Evolutionary conservation across 345 rosid genomes (phyloP), one percentile per base, ranked within the genome.

Genomic region (Bruguiera sexangula): DNA sequence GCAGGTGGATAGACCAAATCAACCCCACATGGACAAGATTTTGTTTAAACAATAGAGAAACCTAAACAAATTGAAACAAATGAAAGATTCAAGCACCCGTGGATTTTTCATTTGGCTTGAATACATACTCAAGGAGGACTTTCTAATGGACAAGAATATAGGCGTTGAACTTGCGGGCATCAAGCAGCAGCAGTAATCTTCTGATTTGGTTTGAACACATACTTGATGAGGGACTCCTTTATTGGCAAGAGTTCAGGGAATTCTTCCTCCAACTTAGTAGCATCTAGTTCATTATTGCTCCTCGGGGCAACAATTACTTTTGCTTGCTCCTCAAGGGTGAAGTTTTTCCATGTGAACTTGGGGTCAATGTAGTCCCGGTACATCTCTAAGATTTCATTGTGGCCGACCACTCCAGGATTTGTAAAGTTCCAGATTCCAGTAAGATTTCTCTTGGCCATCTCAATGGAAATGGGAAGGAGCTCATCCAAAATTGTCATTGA

Each of bases 381-480:
- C 90, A 93, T 90, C 81, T 93, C 87, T 54, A 93, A 77, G 70
- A 93, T 88, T 84, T 93, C 98, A 18, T 90, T 93, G 85, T 93
- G 98, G 65, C 96, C 87, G 27, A 93, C 98, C 9, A 88, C 96
- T 2, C 95, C 96, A 0, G 96, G 96, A 59, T 93, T 93, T 0
- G 98, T 90, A 67, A 88, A 92, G 79, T 89, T 90, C 84, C 86
- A 92, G 69, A 90, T 92, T 60, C 98, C 98, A 15, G 95, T 93
- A 65, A 93, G 91, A 83, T 90, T 90, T 70, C 96, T 87, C 90
- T 87, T 88, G 1, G 98, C 98, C 98, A 93, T 93, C 75, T 93
- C 96, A 20, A 90, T 82, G 57, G 98, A 93, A 67, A 93, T 86
- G 0, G 93, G 98, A 8, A 93, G 91, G 56, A 90, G 88, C 75